Percentiles rank a stretch among this genome's conserved stretches.
These are phyloP conservation scores for Coniosporium tulheliwenetii DNA, from an alignment of 2,329 filamentous ascomycete species.

Conservation along the genomic window DNA sequence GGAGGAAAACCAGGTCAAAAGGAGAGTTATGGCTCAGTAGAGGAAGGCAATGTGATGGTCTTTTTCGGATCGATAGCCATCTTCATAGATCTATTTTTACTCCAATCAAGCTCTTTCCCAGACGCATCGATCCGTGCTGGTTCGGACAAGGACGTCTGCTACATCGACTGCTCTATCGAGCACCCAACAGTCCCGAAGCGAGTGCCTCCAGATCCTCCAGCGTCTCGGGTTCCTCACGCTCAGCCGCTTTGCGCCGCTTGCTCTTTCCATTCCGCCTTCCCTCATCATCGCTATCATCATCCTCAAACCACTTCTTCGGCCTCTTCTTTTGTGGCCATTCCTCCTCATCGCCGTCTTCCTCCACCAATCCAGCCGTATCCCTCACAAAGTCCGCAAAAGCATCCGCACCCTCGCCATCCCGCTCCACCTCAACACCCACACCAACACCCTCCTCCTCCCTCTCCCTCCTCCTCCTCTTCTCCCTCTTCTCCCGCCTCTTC, in stretches of 20 bases:
- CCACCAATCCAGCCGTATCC: constrained; percentile 19
- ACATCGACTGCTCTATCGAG: too few relatives aligned
- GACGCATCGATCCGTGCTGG: too few relatives aligned
- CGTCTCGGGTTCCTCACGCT: constrained; percentile 57
- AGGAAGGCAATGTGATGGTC: too few relatives aligned
- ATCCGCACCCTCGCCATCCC: constrained; percentile 13
- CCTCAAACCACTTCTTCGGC: constrained; percentile 67
- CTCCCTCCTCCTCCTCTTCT: constrained; percentile 56
- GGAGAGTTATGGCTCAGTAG: too few relatives aligned
- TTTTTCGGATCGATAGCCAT: too few relatives aligned
- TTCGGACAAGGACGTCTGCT: too few relatives aligned
- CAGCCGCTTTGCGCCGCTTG: constrained; percentile 41
- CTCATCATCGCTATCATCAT: constrained; percentile 40
- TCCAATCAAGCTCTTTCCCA: too few relatives aligned
- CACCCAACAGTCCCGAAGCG: constrained; percentile 52
- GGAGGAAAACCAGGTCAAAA: too few relatives aligned
- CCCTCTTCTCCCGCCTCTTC: constrained; percentile 61
- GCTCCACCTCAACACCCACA: constrained; percentile 3
- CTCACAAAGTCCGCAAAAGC: constrained; percentile 5
- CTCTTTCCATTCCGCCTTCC: constrained; percentile 29
- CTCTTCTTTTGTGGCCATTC: constrained; percentile 41
- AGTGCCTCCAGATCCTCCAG: constrained; percentile 65
- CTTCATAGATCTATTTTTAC: too few relatives aligned
- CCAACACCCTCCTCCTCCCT: constrained; percentile 21
- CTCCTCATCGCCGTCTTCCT: constrained; percentile 27